A percentile compares a stretch with the other conserved stretches of the same genome.
These are phyloP conservation scores for Naumovozyma dairenensis DNA, from an alignment of 805 yeast species.

Conservation along the genomic window DNA sequence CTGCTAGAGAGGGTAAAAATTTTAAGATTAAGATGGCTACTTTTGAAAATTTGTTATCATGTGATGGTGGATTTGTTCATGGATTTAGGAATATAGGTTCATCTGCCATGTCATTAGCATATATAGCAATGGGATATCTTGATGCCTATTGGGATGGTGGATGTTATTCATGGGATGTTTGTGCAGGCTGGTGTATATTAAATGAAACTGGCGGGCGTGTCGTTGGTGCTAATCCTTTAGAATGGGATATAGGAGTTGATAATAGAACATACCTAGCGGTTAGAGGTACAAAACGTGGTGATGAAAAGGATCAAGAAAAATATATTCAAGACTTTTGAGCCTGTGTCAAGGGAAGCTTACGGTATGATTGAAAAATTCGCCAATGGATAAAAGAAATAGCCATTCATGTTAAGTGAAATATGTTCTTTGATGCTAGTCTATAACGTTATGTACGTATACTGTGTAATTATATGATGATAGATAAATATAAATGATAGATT, in stretches of 20 bases:
- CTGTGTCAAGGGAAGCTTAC: constrained; percentile 38
- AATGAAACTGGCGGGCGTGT: constrained; percentile 51
- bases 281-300: constrained; percentile 34
- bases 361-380: constrained; percentile 24
- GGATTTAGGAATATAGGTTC: constrained; percentile 56
- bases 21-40: constrained; percentile 76
- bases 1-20: constrained; percentile 79
- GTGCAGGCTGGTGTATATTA: constrained; percentile 59
- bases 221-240: constrained; percentile 45
- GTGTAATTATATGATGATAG: no score
- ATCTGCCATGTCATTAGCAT: constrained; percentile 53
- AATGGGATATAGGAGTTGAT: constrained; percentile 42
- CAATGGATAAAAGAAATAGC: not conserved
- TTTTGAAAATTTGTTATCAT: constrained; percentile 72
- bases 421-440: no score
- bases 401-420: no score
- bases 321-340: constrained; percentile 45
- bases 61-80: constrained; percentile 86
- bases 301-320: constrained; percentile 31
- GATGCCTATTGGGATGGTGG: constrained; percentile 67
- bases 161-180: constrained; percentile 61
- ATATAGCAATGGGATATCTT: constrained; percentile 48
- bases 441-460: no score
- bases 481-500: no score
- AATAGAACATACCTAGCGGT: constrained; percentile 45